These are phyloP conservation scores for Ceratocystis ficicola DNA, from an alignment of 2,329 filamentous ascomycete genomes.

Conservation along the genomic window DNA sequence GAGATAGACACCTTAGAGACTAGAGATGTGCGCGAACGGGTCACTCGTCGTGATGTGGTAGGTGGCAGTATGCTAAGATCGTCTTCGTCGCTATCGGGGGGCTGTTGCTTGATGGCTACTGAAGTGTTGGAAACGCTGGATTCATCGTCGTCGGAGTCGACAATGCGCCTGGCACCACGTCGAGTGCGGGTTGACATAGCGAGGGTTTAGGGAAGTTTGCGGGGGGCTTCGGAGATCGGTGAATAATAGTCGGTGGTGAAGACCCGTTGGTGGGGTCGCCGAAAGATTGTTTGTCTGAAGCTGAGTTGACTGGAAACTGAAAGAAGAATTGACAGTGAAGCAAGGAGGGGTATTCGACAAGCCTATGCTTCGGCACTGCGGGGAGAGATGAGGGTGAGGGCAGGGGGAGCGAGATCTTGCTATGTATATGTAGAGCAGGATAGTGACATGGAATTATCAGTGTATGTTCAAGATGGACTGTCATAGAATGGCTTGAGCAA, in stretches of 20 bases:
- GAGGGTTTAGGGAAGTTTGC: neutral
- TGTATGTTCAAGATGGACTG: too few relatives aligned
- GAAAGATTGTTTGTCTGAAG: neutral
- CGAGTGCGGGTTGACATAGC: slow-evolving; percentile 32
- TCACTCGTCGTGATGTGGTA: slow-evolving; percentile 24
- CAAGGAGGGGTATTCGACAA: slow-evolving; percentile 16
- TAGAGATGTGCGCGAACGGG: slow-evolving; percentile 26
- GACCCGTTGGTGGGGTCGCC: slow-evolving; percentile 8
- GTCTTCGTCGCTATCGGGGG: slow-evolving; percentile 13
- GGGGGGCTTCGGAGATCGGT: neutral
- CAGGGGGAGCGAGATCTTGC: neutral
- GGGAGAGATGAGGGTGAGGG: neutral
- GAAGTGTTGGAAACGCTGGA: slow-evolving; percentile 36
- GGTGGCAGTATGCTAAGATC: slow-evolving; percentile 1
- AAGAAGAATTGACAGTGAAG: neutral
- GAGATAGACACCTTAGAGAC: slow-evolving; percentile 8
- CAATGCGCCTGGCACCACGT: slow-evolving; percentile 39
- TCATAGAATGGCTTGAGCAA: neutral
- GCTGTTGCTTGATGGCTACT: slow-evolving; percentile 14
- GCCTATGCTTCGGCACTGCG: neutral
- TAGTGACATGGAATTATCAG: too few relatives aligned
- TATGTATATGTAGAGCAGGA: neutral
- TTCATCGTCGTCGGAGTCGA: slow-evolving; percentile 61
- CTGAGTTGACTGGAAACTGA: neutral
- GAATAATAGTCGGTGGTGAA: neutral